Conservation (phyloP, 805 yeast genomes). For the Kodamaea nitidulidarum region DNA sequence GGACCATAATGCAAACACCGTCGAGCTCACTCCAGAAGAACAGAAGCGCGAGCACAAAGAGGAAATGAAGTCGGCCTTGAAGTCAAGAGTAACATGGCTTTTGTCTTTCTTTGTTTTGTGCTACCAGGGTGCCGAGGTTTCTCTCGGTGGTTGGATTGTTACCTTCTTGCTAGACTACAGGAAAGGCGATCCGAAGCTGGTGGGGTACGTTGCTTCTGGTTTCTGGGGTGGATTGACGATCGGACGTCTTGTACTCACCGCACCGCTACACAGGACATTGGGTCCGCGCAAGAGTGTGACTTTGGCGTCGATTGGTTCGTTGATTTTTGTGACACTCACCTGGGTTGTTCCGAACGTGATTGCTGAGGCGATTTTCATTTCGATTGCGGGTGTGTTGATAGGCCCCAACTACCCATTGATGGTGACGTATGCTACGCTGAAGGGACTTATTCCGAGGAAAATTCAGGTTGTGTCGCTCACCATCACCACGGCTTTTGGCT, state of each 20-base stretch:
- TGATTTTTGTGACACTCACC: constrained; percentile 37
- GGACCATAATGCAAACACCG: constrained; percentile 15
- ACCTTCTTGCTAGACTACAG: constrained; percentile 58
- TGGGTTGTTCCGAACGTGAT: constrained; percentile 47
- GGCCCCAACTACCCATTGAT: constrained; percentile 23
- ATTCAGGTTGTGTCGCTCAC: constrained; percentile 22
- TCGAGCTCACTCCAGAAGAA: constrained; percentile 1
- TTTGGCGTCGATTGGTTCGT: constrained; percentile 29
- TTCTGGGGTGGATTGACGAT: constrained; percentile 69
- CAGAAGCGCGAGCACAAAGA: constrained; percentile 16
- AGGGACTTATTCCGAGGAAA: constrained; percentile 19
- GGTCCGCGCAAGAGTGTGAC: constrained; percentile 46
- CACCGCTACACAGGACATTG: constrained; percentile 30
- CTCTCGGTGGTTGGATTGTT: constrained; percentile 68
- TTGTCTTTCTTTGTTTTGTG: constrained; percentile 53
- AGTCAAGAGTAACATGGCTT: constrained; percentile 40
- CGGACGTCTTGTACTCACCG: constrained; percentile 55
- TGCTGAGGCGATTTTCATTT: constrained; percentile 44
- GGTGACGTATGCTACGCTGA: constrained; percentile 17
- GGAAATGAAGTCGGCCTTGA: constrained; percentile 36
- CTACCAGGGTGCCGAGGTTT: constrained; percentile 67
- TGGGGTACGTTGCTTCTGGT: constrained; percentile 65
- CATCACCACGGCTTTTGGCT: constrained; percentile 23
- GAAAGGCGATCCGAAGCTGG: constrained; percentile 39
- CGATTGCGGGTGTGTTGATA: constrained; percentile 53